These are phyloP conservation scores for Linanthus parryae DNA, from an alignment of 148 eudicot genomes.

Conservation along the genomic window DNA sequence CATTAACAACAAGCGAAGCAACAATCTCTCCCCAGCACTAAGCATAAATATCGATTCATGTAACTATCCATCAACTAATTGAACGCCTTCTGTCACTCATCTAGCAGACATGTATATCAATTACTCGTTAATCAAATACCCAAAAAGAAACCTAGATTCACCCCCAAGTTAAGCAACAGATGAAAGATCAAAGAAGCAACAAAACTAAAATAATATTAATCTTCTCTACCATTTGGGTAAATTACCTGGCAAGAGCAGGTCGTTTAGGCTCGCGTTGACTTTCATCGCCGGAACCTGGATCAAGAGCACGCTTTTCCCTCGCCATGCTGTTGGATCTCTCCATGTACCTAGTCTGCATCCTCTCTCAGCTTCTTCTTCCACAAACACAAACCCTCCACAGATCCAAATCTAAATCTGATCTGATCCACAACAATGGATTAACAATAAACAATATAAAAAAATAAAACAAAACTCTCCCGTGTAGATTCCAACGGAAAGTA, in stretches of 20 bases:
- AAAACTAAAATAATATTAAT: neutral
- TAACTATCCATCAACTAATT: no score
- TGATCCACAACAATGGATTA: neutral
- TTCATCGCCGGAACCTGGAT: constrained; percentile 45
- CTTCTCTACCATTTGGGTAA: no score
- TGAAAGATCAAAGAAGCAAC: neutral
- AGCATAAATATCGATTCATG: no score
- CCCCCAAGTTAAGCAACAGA: neutral
- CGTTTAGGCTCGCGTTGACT: constrained; percentile 76
- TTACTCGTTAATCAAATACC: no score
- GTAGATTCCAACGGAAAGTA: neutral
- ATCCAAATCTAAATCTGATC: constrained; percentile 9
- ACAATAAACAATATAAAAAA: neutral
- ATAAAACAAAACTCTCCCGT: neutral
- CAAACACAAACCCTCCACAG: constrained; percentile 11
- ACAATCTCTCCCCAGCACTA: no score
- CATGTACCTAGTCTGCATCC: constrained; percentile 79
- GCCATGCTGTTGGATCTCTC: constrained; percentile 64
- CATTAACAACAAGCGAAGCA: no score
- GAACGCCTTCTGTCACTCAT: no score
- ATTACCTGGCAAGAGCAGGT: constrained; percentile 92
- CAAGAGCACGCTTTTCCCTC: constrained; percentile 67
- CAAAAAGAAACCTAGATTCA: no score
- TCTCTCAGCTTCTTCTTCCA: neutral
- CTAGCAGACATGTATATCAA: no score